A percentile compares a stretch with the other conserved stretches of the same genome.
Conservation (phyloP, 352 stramenopile species). For the Phytopythium aichiense region DNA sequence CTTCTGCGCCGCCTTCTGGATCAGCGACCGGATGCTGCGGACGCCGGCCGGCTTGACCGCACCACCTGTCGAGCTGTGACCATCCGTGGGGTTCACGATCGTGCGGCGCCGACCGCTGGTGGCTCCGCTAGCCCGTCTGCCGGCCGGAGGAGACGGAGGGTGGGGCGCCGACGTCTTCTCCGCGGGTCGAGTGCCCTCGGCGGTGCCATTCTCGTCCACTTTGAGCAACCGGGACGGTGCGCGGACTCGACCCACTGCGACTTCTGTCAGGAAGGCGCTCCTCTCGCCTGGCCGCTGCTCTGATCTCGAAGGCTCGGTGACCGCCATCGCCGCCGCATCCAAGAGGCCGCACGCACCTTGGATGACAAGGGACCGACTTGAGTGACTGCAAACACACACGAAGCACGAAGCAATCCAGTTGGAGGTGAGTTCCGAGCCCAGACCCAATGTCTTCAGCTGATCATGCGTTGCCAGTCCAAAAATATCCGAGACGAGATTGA, state of each 20-base stretch:
- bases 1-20: slow-evolving; percentile 66
- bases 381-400: neutral
- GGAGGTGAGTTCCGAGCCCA: neutral
- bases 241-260: neutral
- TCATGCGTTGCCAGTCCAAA: neutral
- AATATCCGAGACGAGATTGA: neutral
- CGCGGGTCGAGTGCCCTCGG: neutral
- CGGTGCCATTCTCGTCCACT: neutral
- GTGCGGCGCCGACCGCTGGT: neutral
- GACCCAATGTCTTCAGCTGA: neutral
- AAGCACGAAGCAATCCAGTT: neutral
- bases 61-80: too few relatives aligned
- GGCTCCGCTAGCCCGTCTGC: neutral
- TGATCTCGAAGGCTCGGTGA: neutral
- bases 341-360: neutral
- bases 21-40: slow-evolving; percentile 53
- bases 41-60: slow-evolving; percentile 32
- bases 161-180: neutral
- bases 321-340: slow-evolving; percentile 6
- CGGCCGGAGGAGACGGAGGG: neutral
- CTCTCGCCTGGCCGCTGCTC: neutral
- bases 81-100: neutral
- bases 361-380: neutral
- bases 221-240: neutral
- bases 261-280: slow-evolving; percentile 6